These are phyloP conservation scores for Pterocarpus macrocarpus DNA, from an alignment of 306 rosid species.

Conservation along the genomic window DNA sequence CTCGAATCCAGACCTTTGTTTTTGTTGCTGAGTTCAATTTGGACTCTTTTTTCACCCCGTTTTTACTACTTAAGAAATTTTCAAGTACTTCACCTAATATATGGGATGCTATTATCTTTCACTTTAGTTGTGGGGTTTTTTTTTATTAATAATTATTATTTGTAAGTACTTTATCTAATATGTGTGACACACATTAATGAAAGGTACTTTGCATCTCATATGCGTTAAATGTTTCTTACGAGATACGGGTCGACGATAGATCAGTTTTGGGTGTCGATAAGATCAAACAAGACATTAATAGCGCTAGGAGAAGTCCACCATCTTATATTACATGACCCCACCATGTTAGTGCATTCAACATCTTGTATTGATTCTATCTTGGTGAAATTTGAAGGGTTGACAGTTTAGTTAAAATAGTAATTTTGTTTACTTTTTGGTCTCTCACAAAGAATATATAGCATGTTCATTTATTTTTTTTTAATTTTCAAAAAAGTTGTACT, in stretches of 20 bases:
- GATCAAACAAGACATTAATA: not conserved
- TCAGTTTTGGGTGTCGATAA: not conserved
- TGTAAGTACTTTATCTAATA: not conserved
- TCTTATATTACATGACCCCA: not conserved
- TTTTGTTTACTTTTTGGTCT: not conserved
- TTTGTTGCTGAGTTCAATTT: too few relatives aligned
- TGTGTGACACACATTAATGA: not conserved
- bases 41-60: too few relatives aligned
- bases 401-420: not conserved
- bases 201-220: not conserved
- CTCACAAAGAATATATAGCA: too few relatives aligned
- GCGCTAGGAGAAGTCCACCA: not conserved
- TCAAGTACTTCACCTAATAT: too few relatives aligned
- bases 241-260: not conserved
- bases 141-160: too few relatives aligned
- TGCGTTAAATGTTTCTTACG: not conserved
- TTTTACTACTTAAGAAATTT: not conserved
- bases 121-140: not conserved
- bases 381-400: not conserved
- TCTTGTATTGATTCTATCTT: not conserved
- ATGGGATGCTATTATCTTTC: not conserved
- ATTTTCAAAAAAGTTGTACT: not conserved
- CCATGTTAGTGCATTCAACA: not conserved
- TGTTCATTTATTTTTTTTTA: too few relatives aligned
- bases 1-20: too few relatives aligned